Conservation (phyloP, 495 filamentous ascomycete genomes). For the Xylaria longipes region DNA sequence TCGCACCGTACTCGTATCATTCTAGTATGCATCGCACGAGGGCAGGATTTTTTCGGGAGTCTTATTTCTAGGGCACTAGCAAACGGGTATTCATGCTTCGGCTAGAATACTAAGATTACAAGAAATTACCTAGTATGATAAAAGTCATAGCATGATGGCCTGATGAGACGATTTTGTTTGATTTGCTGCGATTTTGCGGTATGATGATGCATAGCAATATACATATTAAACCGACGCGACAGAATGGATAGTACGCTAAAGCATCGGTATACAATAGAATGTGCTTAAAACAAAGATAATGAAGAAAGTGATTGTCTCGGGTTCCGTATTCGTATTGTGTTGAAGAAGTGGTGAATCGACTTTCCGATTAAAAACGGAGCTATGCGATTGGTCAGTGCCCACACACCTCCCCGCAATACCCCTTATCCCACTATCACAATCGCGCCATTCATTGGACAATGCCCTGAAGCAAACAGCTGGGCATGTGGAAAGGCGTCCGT, state of each 20-base stretch:
- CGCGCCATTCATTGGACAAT: constrained; percentile 21
- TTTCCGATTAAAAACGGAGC: constrained; percentile 9
- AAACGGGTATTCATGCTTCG: not conserved
- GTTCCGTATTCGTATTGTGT: constrained; percentile 18
- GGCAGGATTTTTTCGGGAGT: not conserved
- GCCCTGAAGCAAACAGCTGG: not conserved
- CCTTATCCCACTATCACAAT: constrained; percentile 7
- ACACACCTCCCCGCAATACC: constrained; percentile 8
- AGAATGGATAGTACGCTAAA: not conserved
- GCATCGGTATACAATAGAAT: constrained; percentile 2
- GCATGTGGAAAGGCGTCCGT: not conserved
- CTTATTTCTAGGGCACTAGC: not conserved
- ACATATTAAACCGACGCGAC: not conserved
- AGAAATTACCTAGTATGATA: not conserved
- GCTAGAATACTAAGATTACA: not conserved
- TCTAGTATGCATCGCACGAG: constrained; percentile 5
- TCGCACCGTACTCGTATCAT: constrained; percentile 9
- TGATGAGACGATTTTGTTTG: constrained; percentile 15
- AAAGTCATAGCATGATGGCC: constrained; percentile 12
- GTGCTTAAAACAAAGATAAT: not conserved
- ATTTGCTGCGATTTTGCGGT: not conserved
- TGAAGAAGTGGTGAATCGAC: not conserved
- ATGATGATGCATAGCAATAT: not conserved
- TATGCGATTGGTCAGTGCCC: constrained; percentile 10
- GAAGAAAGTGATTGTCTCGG: not conserved